Evolutionary conservation across 2,329 filamentous ascomycete species (phyloP), one percentile per base, ranked within the genome.

Genomic region (Tothia fuscella): DNA sequence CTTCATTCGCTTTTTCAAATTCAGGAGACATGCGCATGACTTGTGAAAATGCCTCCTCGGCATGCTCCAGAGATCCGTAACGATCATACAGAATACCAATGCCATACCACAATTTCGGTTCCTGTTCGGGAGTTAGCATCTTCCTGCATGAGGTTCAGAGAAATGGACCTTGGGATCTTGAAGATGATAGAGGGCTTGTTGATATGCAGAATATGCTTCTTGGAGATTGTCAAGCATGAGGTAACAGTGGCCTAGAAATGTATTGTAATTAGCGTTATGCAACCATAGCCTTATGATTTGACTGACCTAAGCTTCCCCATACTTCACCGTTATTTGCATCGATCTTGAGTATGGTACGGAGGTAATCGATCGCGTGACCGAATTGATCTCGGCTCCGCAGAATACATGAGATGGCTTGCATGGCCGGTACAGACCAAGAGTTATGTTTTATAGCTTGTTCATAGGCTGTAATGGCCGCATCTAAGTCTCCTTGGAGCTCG

Each of bases 201-300:
- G 91, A 58, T 98, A 98, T 1, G 91, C 88, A 24, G 85, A 84
- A 56, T 98, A 98, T 1, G 91, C 91, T 57, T 96, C 87, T 63
- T 96, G 91, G 25, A 96, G 66, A 55, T 95, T 89, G 56, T 98
- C 91, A 76, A 94, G 93, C 91, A 98, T 98, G 20, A 98, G 71
- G 58, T 89, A 93, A 65, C 91, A 96, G 60, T 96, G 91, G n/a
- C 91, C 86, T 89, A 51, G 12, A 33, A 22, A 38, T 3, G 5
- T 6, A 20, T 37, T 5, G 9, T n/a, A 33, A 30, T 32, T 45
- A 17, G 19, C 12, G 38, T 6, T 12, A 6, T 14, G 22, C 40
- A 40, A 14, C 14, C 12, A 37, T 6, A 41, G 42, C 22, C 21
- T 16, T 17, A 28, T 28, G 3, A 24, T n/a, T 29, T 37, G 6